Evolutionary conservation across 441 rosid species (phyloP).

Genomic region (Iberis amara): DNA sequence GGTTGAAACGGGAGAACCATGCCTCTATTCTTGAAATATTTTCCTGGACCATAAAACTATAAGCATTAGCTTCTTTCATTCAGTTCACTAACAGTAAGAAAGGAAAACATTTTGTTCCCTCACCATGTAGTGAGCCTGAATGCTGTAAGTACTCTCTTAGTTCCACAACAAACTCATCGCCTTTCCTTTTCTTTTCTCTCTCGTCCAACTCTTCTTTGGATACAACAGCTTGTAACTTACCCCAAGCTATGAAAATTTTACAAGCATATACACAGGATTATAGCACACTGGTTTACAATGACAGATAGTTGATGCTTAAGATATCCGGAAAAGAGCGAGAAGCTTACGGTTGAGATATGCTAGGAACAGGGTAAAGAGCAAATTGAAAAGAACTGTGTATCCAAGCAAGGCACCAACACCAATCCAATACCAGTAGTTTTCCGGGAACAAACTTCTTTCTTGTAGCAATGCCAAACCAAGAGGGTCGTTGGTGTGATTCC

Average conservation of each 20-base stretch:
- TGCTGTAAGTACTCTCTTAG: slow-evolving; percentile 76
- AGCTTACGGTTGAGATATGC: slow-evolving; percentile 73
- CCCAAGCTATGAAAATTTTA: slow-evolving; percentile 48
- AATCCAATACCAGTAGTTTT: slow-evolving; percentile 96
- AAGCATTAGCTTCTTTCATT: slow-evolving; percentile 17
- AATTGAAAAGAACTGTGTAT: slow-evolving; percentile 64
- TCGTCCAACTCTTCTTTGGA: slow-evolving; percentile 84
- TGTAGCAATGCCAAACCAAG: slow-evolving; percentile 65
- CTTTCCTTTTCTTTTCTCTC: slow-evolving; percentile 75
- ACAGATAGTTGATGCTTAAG: slow-evolving; percentile 9
- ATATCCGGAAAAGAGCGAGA: slow-evolving; percentile 22
- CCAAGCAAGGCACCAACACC: slow-evolving; percentile 89
- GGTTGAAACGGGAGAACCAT: slow-evolving; percentile 98
- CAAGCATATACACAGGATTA: slow-evolving; percentile 22
- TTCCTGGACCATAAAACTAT: slow-evolving; percentile 47
- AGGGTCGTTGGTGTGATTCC: slow-evolving; percentile 38
- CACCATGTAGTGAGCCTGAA: slow-evolving; percentile 74
- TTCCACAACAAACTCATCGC: slow-evolving; percentile 66
- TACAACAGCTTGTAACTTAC: slow-evolving; percentile 76
- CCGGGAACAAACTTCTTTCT: slow-evolving; percentile 69
- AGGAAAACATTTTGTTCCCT: slow-evolving; percentile 20
- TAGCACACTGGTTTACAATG: slow-evolving; percentile 3
- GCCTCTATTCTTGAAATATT: slow-evolving; percentile 76
- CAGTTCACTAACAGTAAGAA: slow-evolving; percentile 8
- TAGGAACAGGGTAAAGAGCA: slow-evolving; percentile 70